Evolutionary conservation across 2,329 filamentous ascomycete species (phyloP).

Genomic region (Penicillium sp.): DNA sequence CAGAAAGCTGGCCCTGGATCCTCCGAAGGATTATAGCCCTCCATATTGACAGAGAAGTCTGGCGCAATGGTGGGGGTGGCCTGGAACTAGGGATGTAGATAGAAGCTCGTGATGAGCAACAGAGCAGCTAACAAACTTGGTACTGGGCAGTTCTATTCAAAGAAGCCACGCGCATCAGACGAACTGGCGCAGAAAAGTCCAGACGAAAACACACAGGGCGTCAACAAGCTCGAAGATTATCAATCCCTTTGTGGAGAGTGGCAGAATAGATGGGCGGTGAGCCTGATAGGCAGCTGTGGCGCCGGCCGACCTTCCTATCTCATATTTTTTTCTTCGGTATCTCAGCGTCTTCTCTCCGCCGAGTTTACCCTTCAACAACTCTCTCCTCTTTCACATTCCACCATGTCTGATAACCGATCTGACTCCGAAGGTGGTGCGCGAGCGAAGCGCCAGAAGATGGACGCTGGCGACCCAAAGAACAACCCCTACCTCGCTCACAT

Average conservation of each 20-base stretch:
- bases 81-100: neutral
- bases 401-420: conserved; percentile 58
- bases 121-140: neutral
- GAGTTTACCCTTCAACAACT: conserved; percentile 12
- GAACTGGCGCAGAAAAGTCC: neutral
- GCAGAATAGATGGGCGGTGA: conserved; percentile 31
- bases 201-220: neutral
- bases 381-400: conserved; percentile 16
- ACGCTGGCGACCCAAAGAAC: conserved; percentile 49
- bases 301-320: conserved; percentile 34
- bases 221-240: conserved; percentile 10
- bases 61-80: conserved; percentile 4
- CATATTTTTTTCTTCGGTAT: conserved; percentile 23
- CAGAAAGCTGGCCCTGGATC: conserved; percentile 51
- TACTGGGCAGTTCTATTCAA: neutral
- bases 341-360: conserved; percentile 9
- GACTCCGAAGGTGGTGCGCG: conserved; percentile 50
- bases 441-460: conserved; percentile 56
- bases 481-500: conserved; percentile 94
- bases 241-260: conserved; percentile 31
- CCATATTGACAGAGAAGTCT: conserved; percentile 28
- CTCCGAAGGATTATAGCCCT: conserved; percentile 31
- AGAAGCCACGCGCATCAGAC: neutral
- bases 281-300: conserved; percentile 26
- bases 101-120: neutral